Base-by-base conservation (phyloP, 2,329 filamentous ascomycete genomes). In the Incumbomyces lentus region DNA sequence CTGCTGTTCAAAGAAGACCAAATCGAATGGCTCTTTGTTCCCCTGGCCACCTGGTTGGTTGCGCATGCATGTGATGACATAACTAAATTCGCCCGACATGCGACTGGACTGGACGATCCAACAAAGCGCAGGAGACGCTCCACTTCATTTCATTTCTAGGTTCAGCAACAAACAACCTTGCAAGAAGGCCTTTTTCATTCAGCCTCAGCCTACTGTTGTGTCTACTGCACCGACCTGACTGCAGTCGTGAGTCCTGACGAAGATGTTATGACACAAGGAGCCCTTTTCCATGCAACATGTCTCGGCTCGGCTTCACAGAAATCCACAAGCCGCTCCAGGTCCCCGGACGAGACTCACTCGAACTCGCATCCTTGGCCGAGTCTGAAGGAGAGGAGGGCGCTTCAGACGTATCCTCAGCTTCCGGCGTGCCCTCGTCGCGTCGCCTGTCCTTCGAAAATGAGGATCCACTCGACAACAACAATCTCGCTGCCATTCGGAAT, bases 281-380 rank as follows among this genome's bases (percentile, higher is more conserved):
- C 32, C 34, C 18, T 31, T 22, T 22, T 8, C 26, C 26, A 22
- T n/a, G 13, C 31, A 37, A 14, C 41, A 52, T 53, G 51, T 49
- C 51, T 26, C 49, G 46, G 14, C 44, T 51, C 36, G 52, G 49
- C 47, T 56, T 56, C 48, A 40, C 52, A 18, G 51, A 49, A 46
- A 40, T 52, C 38, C 52, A 56, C 41, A 48, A 51, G 51, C 41
- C 51, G 11, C 46, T 49, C 16, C 46, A 39, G 19, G 35, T 52
- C n/a, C 68, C 70, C 11, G 69, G 79, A 51, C 86, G 92, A 69
- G 92, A 98, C 74, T 96, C 90, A 39, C 80, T 98, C 60, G 92
- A 98, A 71, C 83, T 98, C 49, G 92, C 89, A 50, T 95, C 89
- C 44, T 80, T 98, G 53, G 92, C 90, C 50, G 94, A 87, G 52